Evolutionary conservation across 208 protist genomes (phyloP), one percentile per base, ranked within the genome.

Genomic region (Lotmaria passim): DNA sequence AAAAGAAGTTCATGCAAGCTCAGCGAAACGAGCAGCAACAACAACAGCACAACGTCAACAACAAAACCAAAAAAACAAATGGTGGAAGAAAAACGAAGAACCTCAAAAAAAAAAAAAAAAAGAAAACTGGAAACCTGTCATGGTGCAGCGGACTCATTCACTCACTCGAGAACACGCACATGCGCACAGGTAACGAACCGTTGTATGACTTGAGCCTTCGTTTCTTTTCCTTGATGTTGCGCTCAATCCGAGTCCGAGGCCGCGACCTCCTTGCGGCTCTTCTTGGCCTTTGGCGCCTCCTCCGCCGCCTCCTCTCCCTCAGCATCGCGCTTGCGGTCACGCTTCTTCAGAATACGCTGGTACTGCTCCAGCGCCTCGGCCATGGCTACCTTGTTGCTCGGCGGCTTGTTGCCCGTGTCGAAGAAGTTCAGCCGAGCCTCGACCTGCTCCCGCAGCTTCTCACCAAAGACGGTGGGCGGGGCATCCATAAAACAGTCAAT

Each of bases 401-500:
- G 87, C 7, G 90, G 91, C 81, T 92, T 94, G 91, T 98, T 89
- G 83, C 98, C 98, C 15, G 92, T 97, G 74, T 99, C 96, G 80
- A 99, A 99, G 79, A 99, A 99, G 63, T 87, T 90, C 21, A 99
- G 87, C 23, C 99, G 83, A 41, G 99, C 98, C 75, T 99, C 98
- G 24, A 99, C 98, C 87, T 99, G 98, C 52, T 98, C 94, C 60
- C 90, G 90, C 59, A 99, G 84, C 80, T 92, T 97, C 73, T 97
- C 89, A 55, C 98, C 98, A 81, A 98, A 99, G 48, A 98, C 86
- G 6, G 90, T 90, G 24, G 93, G 93, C 57, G 83, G 88, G 26
- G 78, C 70, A 47, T 96, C 93, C 89, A 94, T 95, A 77, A 98
- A 99, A 77, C 87, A 97, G 80, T 99, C 98, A 77, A 99, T 99